Percentiles rank a stretch among this genome's conserved stretches.
These are phyloP conservation scores for Neurospora tetraspora DNA, from an alignment of 495 filamentous ascomycete species.

Conservation along the genomic window DNA sequence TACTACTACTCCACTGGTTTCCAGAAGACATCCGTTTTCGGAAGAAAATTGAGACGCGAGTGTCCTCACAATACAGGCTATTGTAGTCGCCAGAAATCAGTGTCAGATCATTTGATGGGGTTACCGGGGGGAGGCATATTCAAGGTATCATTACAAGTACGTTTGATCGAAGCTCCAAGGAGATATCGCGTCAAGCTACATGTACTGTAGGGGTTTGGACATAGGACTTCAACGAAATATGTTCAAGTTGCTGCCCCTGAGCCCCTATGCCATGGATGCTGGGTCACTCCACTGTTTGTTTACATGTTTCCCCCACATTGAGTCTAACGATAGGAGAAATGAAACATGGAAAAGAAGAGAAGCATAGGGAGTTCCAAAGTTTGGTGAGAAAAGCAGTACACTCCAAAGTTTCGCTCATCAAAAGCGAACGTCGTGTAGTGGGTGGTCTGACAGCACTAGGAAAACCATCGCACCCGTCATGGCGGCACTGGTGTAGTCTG, in stretches of 20 bases:
- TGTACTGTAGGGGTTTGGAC: neutral
- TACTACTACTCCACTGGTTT: neutral
- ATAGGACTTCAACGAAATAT: neutral
- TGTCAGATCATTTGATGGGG: neutral
- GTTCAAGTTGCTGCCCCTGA: neutral
- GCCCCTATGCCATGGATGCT: neutral
- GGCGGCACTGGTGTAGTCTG: neutral
- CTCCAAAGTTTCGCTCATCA: neutral
- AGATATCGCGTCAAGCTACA: neutral
- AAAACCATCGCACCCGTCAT: neutral
- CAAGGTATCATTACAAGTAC: neutral
- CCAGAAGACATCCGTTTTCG: neutral
- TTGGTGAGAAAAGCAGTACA: neutral
- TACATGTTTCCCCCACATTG: neutral
- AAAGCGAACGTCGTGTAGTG: neutral
- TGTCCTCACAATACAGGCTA: neutral
- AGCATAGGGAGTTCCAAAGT: neutral
- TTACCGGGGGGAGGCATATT: neutral
- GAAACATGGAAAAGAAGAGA: neutral
- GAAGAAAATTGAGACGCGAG: neutral
- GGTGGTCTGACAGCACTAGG: neutral
- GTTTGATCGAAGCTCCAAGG: neutral
- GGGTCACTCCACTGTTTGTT: neutral
- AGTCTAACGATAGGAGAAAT: neutral
- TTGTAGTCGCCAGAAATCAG: neutral